Evolutionary conservation across 2,329 filamentous ascomycete genomes (phyloP), one percentile per base, ranked within the genome.

Genomic region (Ophiostoma angusticollis): DNA sequence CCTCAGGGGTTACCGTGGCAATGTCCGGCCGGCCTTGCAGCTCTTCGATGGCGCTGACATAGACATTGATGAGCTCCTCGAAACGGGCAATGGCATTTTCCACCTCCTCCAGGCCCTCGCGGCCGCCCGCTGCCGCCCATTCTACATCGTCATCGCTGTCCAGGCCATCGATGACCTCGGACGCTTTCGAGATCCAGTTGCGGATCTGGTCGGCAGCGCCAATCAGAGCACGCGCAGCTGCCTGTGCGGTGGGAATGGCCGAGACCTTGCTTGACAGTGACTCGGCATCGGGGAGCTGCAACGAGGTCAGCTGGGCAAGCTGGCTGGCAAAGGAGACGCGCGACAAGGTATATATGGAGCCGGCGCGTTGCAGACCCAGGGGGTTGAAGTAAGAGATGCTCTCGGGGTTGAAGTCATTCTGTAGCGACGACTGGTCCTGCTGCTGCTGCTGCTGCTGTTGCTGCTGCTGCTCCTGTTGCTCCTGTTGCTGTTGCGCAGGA

Each of bases 111-210:
- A 89, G 65, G 2, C 84, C 84, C 58, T 89, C 83, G 45, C 81
- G 70, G 2, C 91, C 91, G 37, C 85, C 91, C 6, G 75, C 75
- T 2, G 87, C 89, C 2, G 91, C 87, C 91, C 91, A 98, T 58
- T 96, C 89, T 13, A 96, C 86, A 54, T 98, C 91, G 57, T 96
- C 91, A 46, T 96, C 89, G 38, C 87, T 86, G 56, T 96, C 86
- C 30, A 98, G 65, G 5, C 87, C 87, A 39, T 74, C 74, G 38
- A 98, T 77, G 23, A 96, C 87, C 51, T 93, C 85, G 0, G 80
- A 80, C 0, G 89, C 89, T 58, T 95, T 95, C 47, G 74, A 73
- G 54, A 95, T 94, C 91, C 91, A 98, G 52, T 81, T 80, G 46
- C 81, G 74, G 48, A 98, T 96, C 58, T 96, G 87, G 45, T 93